A percentile compares a stretch with the other conserved stretches of the same genome.
Conservation (phyloP, 768 basidiomycete species). For the Leccinum arenicola region DNA sequence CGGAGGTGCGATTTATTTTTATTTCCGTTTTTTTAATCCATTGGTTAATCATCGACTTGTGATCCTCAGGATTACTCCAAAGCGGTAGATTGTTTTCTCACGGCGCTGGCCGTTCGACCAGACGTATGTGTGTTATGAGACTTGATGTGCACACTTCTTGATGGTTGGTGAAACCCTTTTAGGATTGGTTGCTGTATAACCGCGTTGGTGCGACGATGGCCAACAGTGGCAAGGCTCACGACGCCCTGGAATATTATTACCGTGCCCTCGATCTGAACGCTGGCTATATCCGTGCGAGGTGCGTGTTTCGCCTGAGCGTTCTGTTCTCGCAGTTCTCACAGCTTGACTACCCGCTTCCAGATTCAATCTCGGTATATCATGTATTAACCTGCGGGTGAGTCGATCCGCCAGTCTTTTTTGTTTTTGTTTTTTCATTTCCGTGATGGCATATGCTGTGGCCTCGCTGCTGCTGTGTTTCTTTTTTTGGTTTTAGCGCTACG, state of each 20-base stretch:
- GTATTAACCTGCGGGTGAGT: conserved; percentile 78
- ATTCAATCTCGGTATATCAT: conserved; percentile 92
- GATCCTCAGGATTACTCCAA: conserved; percentile 75
- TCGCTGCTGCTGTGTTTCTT: neutral
- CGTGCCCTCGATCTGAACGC: conserved; percentile 86
- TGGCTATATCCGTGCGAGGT: conserved; percentile 87
- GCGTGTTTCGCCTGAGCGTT: conserved; percentile 12
- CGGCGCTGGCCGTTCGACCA: conserved; percentile 84
- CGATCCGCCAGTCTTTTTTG: neutral
- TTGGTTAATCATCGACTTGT: neutral
- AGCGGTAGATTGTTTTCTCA: conserved; percentile 90
- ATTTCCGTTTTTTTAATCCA: conserved; percentile 1
- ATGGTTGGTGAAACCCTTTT: neutral
- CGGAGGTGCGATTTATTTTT: conserved; percentile 55
- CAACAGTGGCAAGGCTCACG: conserved; percentile 74
- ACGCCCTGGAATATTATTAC: conserved; percentile 86
- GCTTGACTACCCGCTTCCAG: conserved; percentile 38
- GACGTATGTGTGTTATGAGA: conserved; percentile 50
- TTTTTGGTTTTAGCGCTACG: conserved; percentile 62
- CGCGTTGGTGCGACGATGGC: conserved; percentile 93
- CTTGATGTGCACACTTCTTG: neutral
- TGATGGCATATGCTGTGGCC: conserved; percentile 1
- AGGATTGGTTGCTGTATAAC: conserved; percentile 94
- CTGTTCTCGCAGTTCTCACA: neutral
- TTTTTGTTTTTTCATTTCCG: conserved; percentile 2